phyloP scores from a whole-genome alignment of 352 stramenopile species.

The Phytophthora multivora region DNA sequence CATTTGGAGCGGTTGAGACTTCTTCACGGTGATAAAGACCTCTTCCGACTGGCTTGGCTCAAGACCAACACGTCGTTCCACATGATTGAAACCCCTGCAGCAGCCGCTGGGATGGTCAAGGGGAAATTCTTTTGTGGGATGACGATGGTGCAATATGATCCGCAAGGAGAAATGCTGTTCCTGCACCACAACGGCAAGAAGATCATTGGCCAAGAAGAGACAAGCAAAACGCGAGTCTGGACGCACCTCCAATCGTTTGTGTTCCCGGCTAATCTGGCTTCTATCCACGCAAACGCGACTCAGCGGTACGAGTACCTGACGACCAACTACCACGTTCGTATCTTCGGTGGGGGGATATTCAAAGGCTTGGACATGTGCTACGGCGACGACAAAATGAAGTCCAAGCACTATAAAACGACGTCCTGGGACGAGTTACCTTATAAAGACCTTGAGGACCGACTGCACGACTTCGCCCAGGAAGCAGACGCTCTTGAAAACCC shows the following conservation, averaged over 20 bases:
- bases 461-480: constrained; percentile 21
- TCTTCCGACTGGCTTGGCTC: constrained; percentile 60
- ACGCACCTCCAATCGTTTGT: constrained; percentile 34
- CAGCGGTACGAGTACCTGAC: constrained; percentile 27
- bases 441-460: constrained; percentile 22
- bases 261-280: constrained; percentile 17
- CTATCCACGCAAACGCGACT: constrained; percentile 1
- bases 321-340: constrained; percentile 26
- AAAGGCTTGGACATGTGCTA: constrained; percentile 27
- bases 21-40: constrained; percentile 59
- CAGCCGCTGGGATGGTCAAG: constrained; percentile 41
- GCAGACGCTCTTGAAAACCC: constrained; percentile 7
- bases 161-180: constrained; percentile 43
- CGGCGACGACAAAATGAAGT: constrained; percentile 33
- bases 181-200: constrained; percentile 59
- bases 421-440: constrained; percentile 17
- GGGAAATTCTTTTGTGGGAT: constrained; percentile 50
- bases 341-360: constrained; percentile 19
- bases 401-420: constrained; percentile 23
- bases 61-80: constrained; percentile 50
- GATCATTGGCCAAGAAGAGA: constrained; percentile 19
- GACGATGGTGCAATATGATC: constrained; percentile 54
- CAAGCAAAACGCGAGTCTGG: constrained; percentile 21
- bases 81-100: constrained; percentile 50
- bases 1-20: constrained; percentile 41